Percentiles rank a stretch among this genome's conserved stretches.
Evolutionary conservation across 1,139 yeast genomes (phyloP).

Genomic region (Debaryomycetaceae sp.): DNA sequence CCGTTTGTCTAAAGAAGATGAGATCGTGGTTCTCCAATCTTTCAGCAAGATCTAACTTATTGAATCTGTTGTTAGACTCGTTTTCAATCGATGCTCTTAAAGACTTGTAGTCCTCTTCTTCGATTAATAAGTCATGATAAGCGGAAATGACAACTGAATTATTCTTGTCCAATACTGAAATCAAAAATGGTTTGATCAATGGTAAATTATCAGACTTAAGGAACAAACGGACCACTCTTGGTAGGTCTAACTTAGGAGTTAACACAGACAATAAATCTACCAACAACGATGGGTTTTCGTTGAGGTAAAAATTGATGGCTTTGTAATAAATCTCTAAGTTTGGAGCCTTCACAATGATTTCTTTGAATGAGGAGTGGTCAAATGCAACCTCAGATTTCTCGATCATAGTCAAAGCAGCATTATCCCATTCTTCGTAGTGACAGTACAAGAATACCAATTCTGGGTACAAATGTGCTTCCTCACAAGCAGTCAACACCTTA

Average conservation of each 20-base stretch:
- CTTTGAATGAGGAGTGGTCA: slow-evolving; percentile 92
- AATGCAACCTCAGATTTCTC: slow-evolving; percentile 91
- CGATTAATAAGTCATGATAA: slow-evolving; percentile 90
- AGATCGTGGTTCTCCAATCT: slow-evolving; percentile 89
- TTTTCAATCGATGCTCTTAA: slow-evolving; percentile 80
- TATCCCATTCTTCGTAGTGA: slow-evolving; percentile 99
- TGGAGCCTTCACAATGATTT: slow-evolving; percentile 89
- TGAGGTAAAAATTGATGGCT: slow-evolving; percentile 91
- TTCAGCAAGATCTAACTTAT: slow-evolving; percentile 87
- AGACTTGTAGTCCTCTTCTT: slow-evolving; percentile 93
- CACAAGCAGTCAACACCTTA: slow-evolving; percentile 92
- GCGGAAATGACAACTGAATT: slow-evolving; percentile 91
- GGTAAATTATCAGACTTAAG: slow-evolving; percentile 95
- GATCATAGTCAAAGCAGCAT: slow-evolving; percentile 97
- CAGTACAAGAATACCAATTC: slow-evolving; percentile 94
- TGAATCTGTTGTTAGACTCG: slow-evolving; percentile 80
- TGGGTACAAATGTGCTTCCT: slow-evolving; percentile 92
- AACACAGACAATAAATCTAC: slow-evolving; percentile 82
- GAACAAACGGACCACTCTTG: slow-evolving; percentile 93
- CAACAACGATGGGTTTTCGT: slow-evolving; percentile 86
- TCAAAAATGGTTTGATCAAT: slow-evolving; percentile 89
- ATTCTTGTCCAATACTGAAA: slow-evolving; percentile 87
- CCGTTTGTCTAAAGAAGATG: slow-evolving; percentile 91
- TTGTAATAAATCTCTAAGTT: slow-evolving; percentile 96
- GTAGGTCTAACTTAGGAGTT: slow-evolving; percentile 89